These are phyloP conservation scores for Massarina eburnea DNA, from an alignment of 2,329 filamentous ascomycete species.

Conservation along the genomic window DNA sequence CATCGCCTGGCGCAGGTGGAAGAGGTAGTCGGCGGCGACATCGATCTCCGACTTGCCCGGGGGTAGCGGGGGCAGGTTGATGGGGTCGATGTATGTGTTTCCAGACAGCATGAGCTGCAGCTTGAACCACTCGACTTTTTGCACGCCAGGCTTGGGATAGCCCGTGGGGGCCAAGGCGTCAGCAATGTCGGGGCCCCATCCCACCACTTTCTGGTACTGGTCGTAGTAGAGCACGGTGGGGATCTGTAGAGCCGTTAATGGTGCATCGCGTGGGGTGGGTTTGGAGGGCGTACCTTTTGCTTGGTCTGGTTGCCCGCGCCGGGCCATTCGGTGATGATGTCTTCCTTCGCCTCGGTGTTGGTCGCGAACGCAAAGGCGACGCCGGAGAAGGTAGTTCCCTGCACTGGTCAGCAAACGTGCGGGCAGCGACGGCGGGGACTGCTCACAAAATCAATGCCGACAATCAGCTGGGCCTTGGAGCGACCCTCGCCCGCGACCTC, in stretches of 20 bases:
- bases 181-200: constrained; percentile 97
- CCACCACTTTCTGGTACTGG: constrained; percentile 99
- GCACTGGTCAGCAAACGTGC: constrained; percentile 20
- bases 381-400: constrained; percentile 97
- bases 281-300: constrained; percentile 72
- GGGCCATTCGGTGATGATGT: constrained; percentile 99
- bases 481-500: constrained; percentile 87
- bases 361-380: constrained; percentile 92
- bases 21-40: constrained; percentile 98
- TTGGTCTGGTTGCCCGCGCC: constrained; percentile 97
- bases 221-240: constrained; percentile 99
- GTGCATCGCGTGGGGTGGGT: not conserved
- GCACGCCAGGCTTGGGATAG: constrained; percentile 95
- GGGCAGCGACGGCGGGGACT: constrained; percentile 3
- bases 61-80: constrained; percentile 95
- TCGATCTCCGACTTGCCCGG: constrained; percentile 99
- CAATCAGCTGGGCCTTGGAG: constrained; percentile 95
- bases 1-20: constrained; percentile 97
- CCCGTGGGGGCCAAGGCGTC: constrained; percentile 95
- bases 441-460: constrained; percentile 94
- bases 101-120: constrained; percentile 97
- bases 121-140: constrained; percentile 99
- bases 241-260: constrained; percentile 62
- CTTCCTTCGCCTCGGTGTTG: constrained; percentile 95
- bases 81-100: constrained; percentile 98